Conservation (phyloP, 441 rosid species). For the Corymbia calophylla region DNA sequence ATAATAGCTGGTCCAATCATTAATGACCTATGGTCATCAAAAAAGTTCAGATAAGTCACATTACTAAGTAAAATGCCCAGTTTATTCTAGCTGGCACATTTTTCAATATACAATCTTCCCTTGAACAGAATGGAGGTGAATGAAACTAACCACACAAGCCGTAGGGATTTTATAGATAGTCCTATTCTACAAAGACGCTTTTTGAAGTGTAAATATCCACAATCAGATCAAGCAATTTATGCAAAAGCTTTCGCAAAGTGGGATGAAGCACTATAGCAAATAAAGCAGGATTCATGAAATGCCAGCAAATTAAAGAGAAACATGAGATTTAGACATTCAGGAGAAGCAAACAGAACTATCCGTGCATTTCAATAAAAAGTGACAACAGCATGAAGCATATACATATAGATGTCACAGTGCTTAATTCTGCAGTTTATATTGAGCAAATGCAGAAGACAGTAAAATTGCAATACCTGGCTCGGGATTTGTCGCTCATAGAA, state of each 20-base stretch:
- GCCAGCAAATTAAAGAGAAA: not conserved
- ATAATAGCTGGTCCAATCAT: not conserved
- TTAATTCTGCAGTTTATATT: not conserved
- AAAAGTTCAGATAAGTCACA: not conserved
- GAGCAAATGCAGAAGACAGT: not conserved
- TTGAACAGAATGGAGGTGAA: not conserved
- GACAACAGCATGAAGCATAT: not conserved
- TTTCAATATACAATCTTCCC: not conserved
- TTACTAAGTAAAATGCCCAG: not conserved
- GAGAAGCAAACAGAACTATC: not conserved
- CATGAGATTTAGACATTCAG: not conserved
- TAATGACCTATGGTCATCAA: not conserved
- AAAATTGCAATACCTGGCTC: not conserved
- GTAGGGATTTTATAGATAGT: not conserved
- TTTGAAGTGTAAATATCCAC: not conserved
- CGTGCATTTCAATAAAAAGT: not conserved
- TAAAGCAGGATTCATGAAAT: not conserved
- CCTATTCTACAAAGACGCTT: not conserved
- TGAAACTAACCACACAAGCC: not conserved
- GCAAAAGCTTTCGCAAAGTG: not conserved
- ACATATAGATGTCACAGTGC: not conserved
- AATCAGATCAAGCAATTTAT: not conserved
- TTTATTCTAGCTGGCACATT: not conserved
- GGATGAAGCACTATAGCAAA: not conserved
- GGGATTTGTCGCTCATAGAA: slow-evolving; percentile 7